A percentile compares a stretch with the other conserved stretches of the same genome.
Evolutionary conservation across 805 yeast species (phyloP).

Genomic region (Sugiyamaella qingdaonensis): DNA sequence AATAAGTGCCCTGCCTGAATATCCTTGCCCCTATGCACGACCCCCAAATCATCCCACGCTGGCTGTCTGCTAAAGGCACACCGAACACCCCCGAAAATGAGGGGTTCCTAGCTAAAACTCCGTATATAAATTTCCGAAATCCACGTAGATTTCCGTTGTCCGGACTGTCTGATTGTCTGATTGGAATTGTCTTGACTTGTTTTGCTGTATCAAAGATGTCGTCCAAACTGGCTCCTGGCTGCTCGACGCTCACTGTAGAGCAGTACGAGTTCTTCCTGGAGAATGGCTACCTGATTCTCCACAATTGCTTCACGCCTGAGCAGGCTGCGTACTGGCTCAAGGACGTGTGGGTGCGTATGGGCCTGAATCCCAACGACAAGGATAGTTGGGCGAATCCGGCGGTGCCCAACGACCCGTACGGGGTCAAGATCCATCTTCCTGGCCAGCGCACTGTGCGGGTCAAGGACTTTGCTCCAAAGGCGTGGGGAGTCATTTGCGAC

Average conservation of each 20-base stretch:
- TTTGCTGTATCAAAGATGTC: no score
- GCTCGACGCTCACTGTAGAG: constrained; percentile 7
- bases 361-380: constrained; percentile 11
- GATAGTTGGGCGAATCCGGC: constrained; percentile 9
- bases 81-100: neutral
- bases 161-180: no score
- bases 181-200: no score
- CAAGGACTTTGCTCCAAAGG: constrained; percentile 13
- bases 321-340: constrained; percentile 16
- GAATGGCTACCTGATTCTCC: constrained; percentile 14
- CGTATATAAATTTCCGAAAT: no score
- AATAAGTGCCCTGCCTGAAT: no score
- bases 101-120: neutral
- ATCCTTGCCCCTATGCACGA: neutral
- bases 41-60: neutral
- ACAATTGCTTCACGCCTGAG: constrained; percentile 11
- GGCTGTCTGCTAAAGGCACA: neutral
- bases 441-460: constrained; percentile 5
- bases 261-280: constrained; percentile 11
- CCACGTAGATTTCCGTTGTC: no score
- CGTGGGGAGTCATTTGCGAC: constrained; percentile 13
- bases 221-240: constrained; percentile 6
- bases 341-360: constrained; percentile 14
- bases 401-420: constrained; percentile 1
- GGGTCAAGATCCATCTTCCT: constrained; percentile 11